Evolutionary conservation across 179 eudicot genomes (phyloP), one percentile per base, ranked within the genome.

Genomic region (Amaranthus tricolor): DNA sequence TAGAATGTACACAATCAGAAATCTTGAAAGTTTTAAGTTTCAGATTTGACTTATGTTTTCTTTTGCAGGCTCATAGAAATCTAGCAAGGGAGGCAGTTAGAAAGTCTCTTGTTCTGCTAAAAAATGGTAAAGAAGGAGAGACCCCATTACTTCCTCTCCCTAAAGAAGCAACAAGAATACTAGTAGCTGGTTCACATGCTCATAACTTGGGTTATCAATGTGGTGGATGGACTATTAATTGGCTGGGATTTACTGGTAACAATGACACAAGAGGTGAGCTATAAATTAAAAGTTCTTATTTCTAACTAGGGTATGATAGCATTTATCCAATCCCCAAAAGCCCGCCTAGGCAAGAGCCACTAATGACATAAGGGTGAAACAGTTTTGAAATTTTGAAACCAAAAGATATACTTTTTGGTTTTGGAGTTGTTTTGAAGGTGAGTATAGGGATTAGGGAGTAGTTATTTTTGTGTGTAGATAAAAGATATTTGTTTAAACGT

Each of bases 171-270:
- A 43, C 84, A 5, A 84, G 72, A 54, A 80, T 86, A 53, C 85
- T 86, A 12, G 84, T 86, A 53, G 76, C 84, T 4, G 87, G 89
- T 44, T 78, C 74, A n/a, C 89, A 86, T 78, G 89, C 87, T 53
- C 64, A 86, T 48, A 76, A 86, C 71, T 48, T 84, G 68, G 86
- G 87, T 17, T 71, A 76, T 43, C 87, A 84, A 44, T 86, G 89
- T 63, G 89, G 89, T 5, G 87, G 89, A 6, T 86, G 89, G 87
- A 84, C 89, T 12, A 68, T 73, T 7, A 71, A 73, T 0, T 84
- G 86, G 89, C 84, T 82, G 16, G 87, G 87, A 17, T 58, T 81
- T 54, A 0, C 19, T 24, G 85, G 84, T 53, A 84, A 82, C 45
- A 75, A 65, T 20, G 75, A 47, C 68, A 85, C 79, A 48, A 68